These are phyloP conservation scores for Candida glaebosa DNA, from an alignment of 805 yeast genomes.

Conservation along the genomic window DNA sequence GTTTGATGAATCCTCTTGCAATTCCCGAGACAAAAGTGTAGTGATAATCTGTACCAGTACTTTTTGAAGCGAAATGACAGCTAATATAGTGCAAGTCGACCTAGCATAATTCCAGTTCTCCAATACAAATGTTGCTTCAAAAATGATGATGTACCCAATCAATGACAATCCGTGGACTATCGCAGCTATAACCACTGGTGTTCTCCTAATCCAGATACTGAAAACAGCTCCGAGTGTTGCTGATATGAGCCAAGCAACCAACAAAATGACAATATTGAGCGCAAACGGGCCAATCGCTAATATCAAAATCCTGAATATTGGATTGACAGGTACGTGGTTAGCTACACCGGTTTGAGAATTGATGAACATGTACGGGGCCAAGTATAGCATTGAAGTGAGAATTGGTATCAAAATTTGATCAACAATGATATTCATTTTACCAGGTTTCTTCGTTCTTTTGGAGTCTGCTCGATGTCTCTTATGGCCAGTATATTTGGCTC, in stretches of 20 bases:
- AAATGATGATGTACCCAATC: conserved; percentile 25
- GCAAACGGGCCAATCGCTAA: conserved; percentile 49
- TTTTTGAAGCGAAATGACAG: conserved; percentile 36
- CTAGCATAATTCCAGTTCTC: conserved; percentile 43
- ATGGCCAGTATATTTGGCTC: conserved; percentile 25
- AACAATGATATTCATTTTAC: conserved; percentile 13
- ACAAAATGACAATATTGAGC: conserved; percentile 30
- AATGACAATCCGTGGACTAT: conserved; percentile 36
- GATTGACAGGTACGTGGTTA: conserved; percentile 32
- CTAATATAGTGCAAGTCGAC: conserved; percentile 36
- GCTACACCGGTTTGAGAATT: conserved; percentile 84
- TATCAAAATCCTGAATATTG: conserved; percentile 59
- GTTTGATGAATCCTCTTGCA: conserved; percentile 37
- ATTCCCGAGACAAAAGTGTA: conserved; percentile 39
- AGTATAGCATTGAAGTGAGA: conserved; percentile 17
- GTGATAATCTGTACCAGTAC: conserved; percentile 24
- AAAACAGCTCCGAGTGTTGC: conserved; percentile 35
- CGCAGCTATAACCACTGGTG: conserved; percentile 37
- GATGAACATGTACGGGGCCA: conserved; percentile 73
- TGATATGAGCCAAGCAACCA: conserved; percentile 32
- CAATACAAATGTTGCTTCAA: conserved; percentile 36
- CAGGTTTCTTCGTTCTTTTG: conserved; percentile 7
- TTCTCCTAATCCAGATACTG: conserved; percentile 25
- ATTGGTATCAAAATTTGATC: conserved; percentile 18
- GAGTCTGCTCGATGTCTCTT: conserved; percentile 11